Percentiles rank a stretch among this genome's conserved stretches.
Conservation (phyloP, 2,329 filamentous ascomycete genomes). For the Dichotomopilus funicola region DNA sequence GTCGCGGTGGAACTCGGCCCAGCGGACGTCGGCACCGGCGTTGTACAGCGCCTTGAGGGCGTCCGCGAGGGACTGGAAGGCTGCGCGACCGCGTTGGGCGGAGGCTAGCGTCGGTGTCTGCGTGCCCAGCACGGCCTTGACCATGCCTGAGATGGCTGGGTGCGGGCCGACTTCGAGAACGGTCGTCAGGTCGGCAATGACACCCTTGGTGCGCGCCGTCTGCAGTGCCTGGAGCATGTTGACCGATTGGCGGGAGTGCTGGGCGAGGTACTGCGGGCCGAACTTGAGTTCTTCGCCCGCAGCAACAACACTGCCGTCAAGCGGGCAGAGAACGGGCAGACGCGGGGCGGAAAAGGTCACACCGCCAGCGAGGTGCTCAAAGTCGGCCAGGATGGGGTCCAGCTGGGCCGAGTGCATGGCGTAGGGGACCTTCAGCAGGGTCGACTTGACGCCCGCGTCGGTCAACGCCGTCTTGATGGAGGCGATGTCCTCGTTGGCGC, state of each 20-base stretch:
- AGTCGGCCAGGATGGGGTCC: conserved; percentile 48
- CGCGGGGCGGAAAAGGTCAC: conserved; percentile 39
- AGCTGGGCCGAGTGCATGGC: conserved; percentile 49
- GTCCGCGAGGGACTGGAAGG: not conserved
- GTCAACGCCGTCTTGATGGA: conserved; percentile 34
- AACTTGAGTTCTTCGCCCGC: conserved; percentile 48
- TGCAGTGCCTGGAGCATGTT: not conserved
- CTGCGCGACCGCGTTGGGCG: not conserved
- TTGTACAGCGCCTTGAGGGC: conserved; percentile 40
- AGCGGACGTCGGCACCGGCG: conserved; percentile 58
- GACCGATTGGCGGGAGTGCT: conserved; percentile 36
- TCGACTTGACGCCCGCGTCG: conserved; percentile 34
- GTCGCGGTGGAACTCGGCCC: conserved; percentile 60
- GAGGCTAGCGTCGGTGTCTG: not conserved
- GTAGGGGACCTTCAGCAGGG: conserved; percentile 42
- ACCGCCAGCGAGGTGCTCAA: conserved; percentile 40
- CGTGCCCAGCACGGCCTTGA: not conserved
- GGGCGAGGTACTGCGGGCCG: conserved; percentile 55
- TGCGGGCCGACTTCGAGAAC: conserved; percentile 8
- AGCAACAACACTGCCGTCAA: conserved; percentile 53
- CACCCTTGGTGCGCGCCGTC: not conserved
- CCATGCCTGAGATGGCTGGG: conserved; percentile 2
- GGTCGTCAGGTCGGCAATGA: not conserved
- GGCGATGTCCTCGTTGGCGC: conserved; percentile 35
- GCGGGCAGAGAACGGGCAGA: conserved; percentile 64